phyloP scores from a whole-genome alignment of 495 filamentous ascomycete genomes.

The Hyaloscypha hepaticicola region DNA sequence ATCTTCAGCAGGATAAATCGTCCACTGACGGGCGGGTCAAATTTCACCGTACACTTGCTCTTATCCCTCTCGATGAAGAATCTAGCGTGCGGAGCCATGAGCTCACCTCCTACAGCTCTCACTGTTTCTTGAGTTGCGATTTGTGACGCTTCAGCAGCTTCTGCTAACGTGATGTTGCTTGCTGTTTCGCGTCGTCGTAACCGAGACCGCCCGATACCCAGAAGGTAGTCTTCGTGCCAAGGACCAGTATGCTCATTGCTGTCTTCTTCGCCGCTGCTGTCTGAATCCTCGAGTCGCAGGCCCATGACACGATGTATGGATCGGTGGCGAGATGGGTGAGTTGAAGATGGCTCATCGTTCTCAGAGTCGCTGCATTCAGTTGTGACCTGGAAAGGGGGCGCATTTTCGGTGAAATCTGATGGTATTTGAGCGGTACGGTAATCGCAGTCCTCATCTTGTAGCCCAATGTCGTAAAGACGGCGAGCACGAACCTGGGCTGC shows the following conservation, averaged over 20 bases:
- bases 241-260: conserved; percentile 6
- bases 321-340: conserved; percentile 35
- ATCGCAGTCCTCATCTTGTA: conserved; percentile 54
- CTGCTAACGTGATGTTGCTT: conserved; percentile 43
- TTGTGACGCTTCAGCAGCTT: conserved; percentile 52
- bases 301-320: conserved; percentile 20
- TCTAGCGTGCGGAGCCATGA: conserved; percentile 67
- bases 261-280: conserved; percentile 45
- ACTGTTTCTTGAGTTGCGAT: conserved; percentile 54
- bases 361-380: conserved; percentile 56
- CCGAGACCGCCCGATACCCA: conserved; percentile 15
- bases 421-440: conserved; percentile 50
- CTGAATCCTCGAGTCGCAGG: conserved; percentile 48
- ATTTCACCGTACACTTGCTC: conserved; percentile 81
- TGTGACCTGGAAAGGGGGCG: conserved; percentile 46
- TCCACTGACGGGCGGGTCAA: conserved; percentile 84
- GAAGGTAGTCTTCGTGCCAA: conserved; percentile 33
- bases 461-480: conserved; percentile 43
- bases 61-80: conserved; percentile 80
- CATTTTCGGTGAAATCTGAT: conserved; percentile 44
- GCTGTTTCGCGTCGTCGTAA: conserved; percentile 34
- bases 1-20: conserved; percentile 81
- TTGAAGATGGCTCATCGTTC: conserved; percentile 37
- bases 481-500: conserved; percentile 40
- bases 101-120: conserved; percentile 50